These are phyloP conservation scores for Eucalyptus cladocalyx DNA, from an alignment of 345 rosid genomes.

Conservation along the genomic window DNA sequence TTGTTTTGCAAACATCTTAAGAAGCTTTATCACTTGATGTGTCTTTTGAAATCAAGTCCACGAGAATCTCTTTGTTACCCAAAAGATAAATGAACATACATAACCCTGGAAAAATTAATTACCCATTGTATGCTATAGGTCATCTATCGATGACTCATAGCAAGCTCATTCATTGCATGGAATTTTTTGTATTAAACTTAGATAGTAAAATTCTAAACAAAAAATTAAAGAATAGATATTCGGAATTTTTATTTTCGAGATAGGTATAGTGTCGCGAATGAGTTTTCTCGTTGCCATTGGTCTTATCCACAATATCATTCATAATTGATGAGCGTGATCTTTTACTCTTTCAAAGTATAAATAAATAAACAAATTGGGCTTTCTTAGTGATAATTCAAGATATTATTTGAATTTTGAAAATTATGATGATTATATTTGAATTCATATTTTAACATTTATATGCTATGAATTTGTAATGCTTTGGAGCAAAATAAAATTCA, in stretches of 20 bases:
- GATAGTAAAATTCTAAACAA: not conserved
- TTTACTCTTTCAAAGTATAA: not conserved
- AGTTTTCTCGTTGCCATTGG: not conserved
- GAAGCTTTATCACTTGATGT: not conserved
- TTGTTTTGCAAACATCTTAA: not conserved
- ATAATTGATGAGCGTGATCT: not conserved
- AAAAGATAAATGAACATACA: not conserved
- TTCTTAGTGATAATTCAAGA: not conserved
- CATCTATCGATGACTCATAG: not conserved
- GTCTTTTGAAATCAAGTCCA: not conserved
- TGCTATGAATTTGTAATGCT: not conserved
- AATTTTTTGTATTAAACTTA: not conserved
- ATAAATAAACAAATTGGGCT: not conserved
- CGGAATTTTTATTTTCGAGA: not conserved
- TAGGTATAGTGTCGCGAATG: not conserved
- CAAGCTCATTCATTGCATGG: not conserved
- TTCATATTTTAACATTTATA: not conserved
- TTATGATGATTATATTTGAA: not conserved
- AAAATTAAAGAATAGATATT: not conserved
- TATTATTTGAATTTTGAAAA: too few relatives aligned
- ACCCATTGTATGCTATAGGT: not conserved
- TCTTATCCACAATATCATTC: not conserved
- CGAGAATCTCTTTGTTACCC: not conserved
- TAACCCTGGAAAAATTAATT: not conserved
- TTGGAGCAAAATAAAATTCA: not conserved